phyloP scores from a whole-genome alignment of 163 green algal species.

The Dunaliella salina region DNA sequence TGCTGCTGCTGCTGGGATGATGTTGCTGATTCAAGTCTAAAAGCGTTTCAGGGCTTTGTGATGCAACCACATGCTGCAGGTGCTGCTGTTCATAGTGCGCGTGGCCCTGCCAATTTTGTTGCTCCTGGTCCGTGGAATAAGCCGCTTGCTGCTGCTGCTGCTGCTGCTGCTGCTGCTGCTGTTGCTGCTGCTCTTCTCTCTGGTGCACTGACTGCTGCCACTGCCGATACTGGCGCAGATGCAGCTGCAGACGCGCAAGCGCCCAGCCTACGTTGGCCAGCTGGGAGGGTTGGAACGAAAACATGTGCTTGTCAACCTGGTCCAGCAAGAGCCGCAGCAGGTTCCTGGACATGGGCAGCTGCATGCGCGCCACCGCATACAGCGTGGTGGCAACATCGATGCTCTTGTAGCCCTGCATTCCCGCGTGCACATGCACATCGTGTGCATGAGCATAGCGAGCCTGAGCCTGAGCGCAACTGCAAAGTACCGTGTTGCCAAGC shows the following conservation, averaged over 20 bases:
- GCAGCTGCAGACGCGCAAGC: slow-evolving; percentile 10
- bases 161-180: not conserved
- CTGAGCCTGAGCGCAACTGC: too few relatives aligned
- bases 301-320: not conserved
- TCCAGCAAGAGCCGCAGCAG: not conserved
- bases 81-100: not conserved
- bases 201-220: not conserved
- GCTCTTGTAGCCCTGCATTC: not conserved
- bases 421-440: too few relatives aligned
- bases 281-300: slow-evolving; percentile 4
- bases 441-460: too few relatives aligned
- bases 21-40: too few relatives aligned
- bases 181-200: not conserved
- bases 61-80: not conserved
- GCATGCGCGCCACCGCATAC: slow-evolving; percentile 26
- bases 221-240: not conserved
- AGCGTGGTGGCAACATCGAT: slow-evolving; percentile 24
- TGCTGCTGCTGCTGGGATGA: too few relatives aligned
- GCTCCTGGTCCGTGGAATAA: too few relatives aligned
- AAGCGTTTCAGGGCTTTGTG: not conserved
- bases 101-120: not conserved
- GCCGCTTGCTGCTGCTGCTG: not conserved
- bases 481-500: too few relatives aligned
- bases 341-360: not conserved
- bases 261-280: slow-evolving; percentile 18